phyloP scores from a whole-genome alignment of 495 filamentous ascomycete genomes.

The Xanthoparmelia taractica region DNA sequence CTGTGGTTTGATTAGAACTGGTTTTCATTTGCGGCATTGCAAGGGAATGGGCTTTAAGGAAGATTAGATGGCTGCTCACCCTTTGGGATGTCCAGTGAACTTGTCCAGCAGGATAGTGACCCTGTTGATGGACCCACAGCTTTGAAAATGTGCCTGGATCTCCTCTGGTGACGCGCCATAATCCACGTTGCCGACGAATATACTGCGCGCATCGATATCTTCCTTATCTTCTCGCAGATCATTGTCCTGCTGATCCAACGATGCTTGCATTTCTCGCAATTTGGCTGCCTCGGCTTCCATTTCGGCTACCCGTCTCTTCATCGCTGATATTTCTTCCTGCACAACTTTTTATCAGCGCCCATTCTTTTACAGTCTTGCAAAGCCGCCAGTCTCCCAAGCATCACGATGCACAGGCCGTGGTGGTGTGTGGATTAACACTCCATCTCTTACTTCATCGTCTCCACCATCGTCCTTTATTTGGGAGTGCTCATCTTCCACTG shows the following conservation, averaged over 20 bases:
- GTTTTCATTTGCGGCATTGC: constrained; percentile 1
- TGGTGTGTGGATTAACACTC: constrained; percentile 18
- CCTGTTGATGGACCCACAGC: constrained; percentile 93
- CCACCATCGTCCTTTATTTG: constrained; percentile 28
- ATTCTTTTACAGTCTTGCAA: constrained; percentile 25
- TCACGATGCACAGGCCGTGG: constrained; percentile 15
- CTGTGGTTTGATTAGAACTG: constrained; percentile 38
- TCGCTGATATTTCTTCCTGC: constrained; percentile 90
- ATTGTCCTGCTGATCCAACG: constrained; percentile 73
- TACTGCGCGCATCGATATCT: constrained; percentile 88
- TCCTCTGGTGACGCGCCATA: constrained; percentile 97
- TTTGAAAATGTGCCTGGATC: constrained; percentile 98
- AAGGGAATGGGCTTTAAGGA: constrained; percentile 16
- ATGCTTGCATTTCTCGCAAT: constrained; percentile 91
- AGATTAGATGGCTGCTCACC: constrained; percentile 55
- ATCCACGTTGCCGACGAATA: constrained; percentile 98
- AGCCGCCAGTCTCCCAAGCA: constrained; percentile 14
- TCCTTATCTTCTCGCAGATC: constrained; percentile 87
- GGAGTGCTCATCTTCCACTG: constrained; percentile 22
- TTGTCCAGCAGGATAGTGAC: constrained; percentile 98
- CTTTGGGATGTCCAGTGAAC: constrained; percentile 96
- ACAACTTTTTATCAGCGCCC: constrained; percentile 27
- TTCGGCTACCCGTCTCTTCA: constrained; percentile 96
- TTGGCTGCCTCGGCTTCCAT: constrained; percentile 98
- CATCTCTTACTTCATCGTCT: constrained; percentile 33